These are phyloP conservation scores for Ambrosia hybrid DNA, from an alignment of 140 eudicot species.

Conservation along the genomic window DNA sequence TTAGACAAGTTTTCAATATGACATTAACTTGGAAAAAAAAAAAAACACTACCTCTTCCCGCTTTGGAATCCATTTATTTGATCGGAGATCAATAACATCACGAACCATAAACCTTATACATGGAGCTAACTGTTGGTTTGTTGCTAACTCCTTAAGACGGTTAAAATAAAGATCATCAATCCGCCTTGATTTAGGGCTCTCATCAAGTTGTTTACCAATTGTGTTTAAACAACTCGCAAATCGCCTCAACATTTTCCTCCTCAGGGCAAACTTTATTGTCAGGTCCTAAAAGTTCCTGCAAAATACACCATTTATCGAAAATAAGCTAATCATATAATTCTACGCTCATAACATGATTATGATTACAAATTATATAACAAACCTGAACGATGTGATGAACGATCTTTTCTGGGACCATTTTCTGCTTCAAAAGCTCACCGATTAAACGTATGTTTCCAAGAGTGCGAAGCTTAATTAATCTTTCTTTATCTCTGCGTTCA, in stretches of 20 bases:
- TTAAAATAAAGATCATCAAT: slow-evolving; percentile 73
- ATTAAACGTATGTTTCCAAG: slow-evolving; percentile 95
- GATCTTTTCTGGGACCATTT: slow-evolving; percentile 82
- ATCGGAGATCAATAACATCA: slow-evolving; percentile 76
- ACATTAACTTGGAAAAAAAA: no score
- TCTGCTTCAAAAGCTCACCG: slow-evolving; percentile 97
- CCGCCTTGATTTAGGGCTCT: slow-evolving; percentile 76
- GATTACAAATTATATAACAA: slow-evolving; percentile 12
- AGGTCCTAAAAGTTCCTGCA: slow-evolving; percentile 84
- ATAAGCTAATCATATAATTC: neutral
- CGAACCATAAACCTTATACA: slow-evolving; percentile 94
- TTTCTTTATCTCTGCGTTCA: slow-evolving; percentile 89
- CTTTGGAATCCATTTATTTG: slow-evolving; percentile 87
- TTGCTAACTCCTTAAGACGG: slow-evolving; percentile 66
- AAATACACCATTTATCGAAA: neutral
- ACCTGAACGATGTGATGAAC: slow-evolving; percentile 57
- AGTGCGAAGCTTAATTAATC: slow-evolving; percentile 77
- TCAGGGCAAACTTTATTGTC: slow-evolving; percentile 26
- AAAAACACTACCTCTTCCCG: slow-evolving; percentile 73
- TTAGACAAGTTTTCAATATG: no score
- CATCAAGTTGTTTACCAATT: slow-evolving; percentile 93
- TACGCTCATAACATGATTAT: no score
- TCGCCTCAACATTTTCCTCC: slow-evolving; percentile 37
- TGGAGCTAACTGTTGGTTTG: slow-evolving; percentile 75
- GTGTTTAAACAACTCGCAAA: slow-evolving; percentile 89